Evolutionary conservation across 2,329 filamentous ascomycete genomes (phyloP).

Genomic region (Knufia fluminis): DNA sequence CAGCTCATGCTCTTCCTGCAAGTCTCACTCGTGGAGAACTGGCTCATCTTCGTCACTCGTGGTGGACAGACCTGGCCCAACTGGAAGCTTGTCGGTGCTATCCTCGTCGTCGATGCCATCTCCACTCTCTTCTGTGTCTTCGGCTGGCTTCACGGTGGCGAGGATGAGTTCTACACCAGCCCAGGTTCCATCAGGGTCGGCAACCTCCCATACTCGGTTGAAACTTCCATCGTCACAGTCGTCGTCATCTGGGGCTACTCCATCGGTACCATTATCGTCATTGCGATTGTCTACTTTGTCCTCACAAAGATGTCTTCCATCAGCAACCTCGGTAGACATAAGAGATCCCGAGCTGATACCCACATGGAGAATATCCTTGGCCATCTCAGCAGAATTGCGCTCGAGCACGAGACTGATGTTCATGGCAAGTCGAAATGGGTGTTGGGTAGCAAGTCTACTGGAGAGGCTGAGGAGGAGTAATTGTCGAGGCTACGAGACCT

Average conservation of each 20-base stretch:
- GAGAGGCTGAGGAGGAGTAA: constrained; percentile 37
- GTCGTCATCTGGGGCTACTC: constrained; percentile 46
- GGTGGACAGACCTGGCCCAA: constrained; percentile 66
- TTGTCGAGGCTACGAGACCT: constrained; percentile 5
- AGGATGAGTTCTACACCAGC: constrained; percentile 34
- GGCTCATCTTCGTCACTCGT: constrained; percentile 94
- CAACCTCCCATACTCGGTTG: constrained; percentile 19
- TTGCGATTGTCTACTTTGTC: constrained; percentile 44
- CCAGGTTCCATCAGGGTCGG: constrained; percentile 8
- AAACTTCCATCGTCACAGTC: constrained; percentile 42
- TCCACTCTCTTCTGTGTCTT: constrained; percentile 67
- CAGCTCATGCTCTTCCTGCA: constrained; percentile 81
- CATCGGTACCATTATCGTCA: constrained; percentile 44
- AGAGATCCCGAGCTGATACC: constrained; percentile 42
- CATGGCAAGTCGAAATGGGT: constrained; percentile 38
- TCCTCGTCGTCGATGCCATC: constrained; percentile 61
- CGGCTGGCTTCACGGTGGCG: constrained; percentile 55
- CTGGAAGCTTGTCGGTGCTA: constrained; percentile 63
- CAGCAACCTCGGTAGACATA: constrained; percentile 44
- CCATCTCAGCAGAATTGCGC: constrained; percentile 43
- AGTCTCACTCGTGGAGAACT: constrained; percentile 88
- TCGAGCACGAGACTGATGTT: constrained; percentile 41
- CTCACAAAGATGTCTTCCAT: constrained; percentile 38
- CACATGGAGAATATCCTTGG: constrained; percentile 46
- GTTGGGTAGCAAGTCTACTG: constrained; percentile 33